phyloP scores from a whole-genome alignment of 1,139 yeast genomes.

The Sugiyamaella japonica region DNA sequence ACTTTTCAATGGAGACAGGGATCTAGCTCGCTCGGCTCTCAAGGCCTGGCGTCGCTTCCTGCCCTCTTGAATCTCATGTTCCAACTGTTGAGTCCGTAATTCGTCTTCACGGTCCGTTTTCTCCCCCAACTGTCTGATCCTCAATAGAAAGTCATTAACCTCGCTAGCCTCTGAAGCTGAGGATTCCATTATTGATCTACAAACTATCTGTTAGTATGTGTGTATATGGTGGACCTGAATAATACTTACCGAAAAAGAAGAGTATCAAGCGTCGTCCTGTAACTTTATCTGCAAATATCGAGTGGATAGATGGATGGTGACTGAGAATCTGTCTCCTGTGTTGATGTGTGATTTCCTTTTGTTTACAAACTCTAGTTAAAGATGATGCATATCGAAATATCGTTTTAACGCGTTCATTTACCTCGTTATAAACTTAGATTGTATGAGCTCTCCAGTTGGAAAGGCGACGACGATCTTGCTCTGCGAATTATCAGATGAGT shows the following conservation, averaged over 20 bases:
- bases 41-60: conserved; percentile 37
- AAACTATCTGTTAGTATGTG: neutral
- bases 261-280: neutral
- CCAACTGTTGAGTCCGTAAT: conserved; percentile 39
- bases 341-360: conserved; percentile 9
- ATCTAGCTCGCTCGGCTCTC: conserved; percentile 33
- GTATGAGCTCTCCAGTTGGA: too few relatives aligned
- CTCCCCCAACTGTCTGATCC: conserved; percentile 41
- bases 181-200: conserved; percentile 2
- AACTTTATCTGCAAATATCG: neutral
- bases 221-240: neutral
- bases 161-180: conserved; percentile 29
- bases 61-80: conserved; percentile 39
- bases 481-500: neutral
- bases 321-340: neutral
- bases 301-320: neutral
- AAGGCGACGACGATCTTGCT: neutral
- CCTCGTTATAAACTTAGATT: neutral
- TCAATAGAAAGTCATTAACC: conserved; percentile 40
- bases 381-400: conserved; percentile 1
- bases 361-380: conserved; percentile 4
- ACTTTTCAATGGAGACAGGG: conserved; percentile 31
- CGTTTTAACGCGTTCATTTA: conserved; percentile 2
- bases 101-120: conserved; percentile 42
- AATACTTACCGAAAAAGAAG: neutral